Base-by-base conservation (phyloP, 78 protist genomes). In the Dictyostelium capitatum region DNA sequence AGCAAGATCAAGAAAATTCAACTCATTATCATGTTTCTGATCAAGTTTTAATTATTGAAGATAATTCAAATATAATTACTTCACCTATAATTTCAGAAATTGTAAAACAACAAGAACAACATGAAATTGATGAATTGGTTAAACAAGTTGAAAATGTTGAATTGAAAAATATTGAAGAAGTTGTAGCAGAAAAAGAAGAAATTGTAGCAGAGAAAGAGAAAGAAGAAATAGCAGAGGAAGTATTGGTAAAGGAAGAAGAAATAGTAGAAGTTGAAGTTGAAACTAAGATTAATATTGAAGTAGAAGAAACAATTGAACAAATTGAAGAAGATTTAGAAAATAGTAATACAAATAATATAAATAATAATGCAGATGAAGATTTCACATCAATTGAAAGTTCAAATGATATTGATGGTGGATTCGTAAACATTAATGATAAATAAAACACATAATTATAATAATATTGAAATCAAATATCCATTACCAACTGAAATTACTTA, bases 341-440 rank as follows among this genome's bases (percentile, higher is more conserved):
- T 23, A 72, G 79, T 72, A 72, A 32, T 72, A 64, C 73, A 64
- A 64, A 64, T 64, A 37, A 37, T 37, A 37, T 2, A 37, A 37
- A 51, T 51, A 51, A 64, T 28, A 20, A 17, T 5, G 28, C 28
- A 25, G 23, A 32, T 14, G 79, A 72, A 37, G 79, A 72, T 25
- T 72, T 72, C 20, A 72, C 53, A 12, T 25, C 79, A 41, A 72
- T 72, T 15, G 53, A 28, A 19, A 25, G 53, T 12, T 37, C 37
- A 37, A 72, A 20, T 15, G 75, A 67, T 32, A 67, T 67, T 32
- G 79, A 72, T 72, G 79, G 23, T 59, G 69, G 79, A 17, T 72
- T 72, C 43, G 41, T 72, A 20, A 43, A 72, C 14, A 72, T 72
- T 0, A 72, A 72, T 14, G 53, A 72, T 59, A 19, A 51, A 51